These are phyloP conservation scores for Neospermospora avenae DNA, from an alignment of 2,329 filamentous ascomycete species.

Conservation along the genomic window DNA sequence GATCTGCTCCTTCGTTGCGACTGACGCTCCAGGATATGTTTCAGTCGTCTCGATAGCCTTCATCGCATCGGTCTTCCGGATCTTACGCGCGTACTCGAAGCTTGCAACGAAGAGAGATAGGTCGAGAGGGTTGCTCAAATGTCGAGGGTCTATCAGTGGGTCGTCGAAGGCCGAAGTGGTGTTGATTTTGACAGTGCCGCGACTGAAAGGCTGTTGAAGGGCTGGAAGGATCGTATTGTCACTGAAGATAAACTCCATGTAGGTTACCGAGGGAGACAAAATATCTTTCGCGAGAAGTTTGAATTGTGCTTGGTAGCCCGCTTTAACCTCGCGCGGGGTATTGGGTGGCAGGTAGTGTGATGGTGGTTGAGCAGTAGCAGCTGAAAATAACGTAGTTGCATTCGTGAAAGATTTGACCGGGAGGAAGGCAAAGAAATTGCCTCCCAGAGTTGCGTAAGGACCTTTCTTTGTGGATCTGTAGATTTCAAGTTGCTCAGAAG, in stretches of 20 bases:
- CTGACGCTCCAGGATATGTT: slow-evolving; percentile 30
- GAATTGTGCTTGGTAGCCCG: slow-evolving; percentile 15
- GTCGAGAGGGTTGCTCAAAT: slow-evolving; percentile 34
- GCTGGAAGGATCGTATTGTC: slow-evolving; percentile 10
- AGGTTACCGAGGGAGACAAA: background rate
- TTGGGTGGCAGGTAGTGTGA: slow-evolving; percentile 8
- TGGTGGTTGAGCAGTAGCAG: slow-evolving; percentile 5
- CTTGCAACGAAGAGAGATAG: slow-evolving; percentile 33
- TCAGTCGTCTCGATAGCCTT: slow-evolving; percentile 33
- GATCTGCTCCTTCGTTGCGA: slow-evolving; percentile 25
- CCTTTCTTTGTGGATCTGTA: slow-evolving; percentile 15
- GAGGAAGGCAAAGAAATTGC: slow-evolving; percentile 16
- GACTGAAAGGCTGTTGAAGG: slow-evolving; percentile 15
- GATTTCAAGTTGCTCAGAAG: slow-evolving; percentile 7
- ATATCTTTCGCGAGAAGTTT: background rate
- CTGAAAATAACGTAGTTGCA: background rate
- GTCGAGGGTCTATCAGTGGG: slow-evolving; percentile 35
- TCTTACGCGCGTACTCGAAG: slow-evolving; percentile 13
- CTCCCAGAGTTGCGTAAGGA: slow-evolving; percentile 12
- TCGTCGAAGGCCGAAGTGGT: slow-evolving; percentile 28
- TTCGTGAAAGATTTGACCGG: slow-evolving; percentile 11
- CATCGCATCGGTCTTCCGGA: slow-evolving; percentile 24
- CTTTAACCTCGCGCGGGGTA: background rate
- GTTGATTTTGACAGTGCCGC: slow-evolving; percentile 15
- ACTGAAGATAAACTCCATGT: slow-evolving; percentile 14